Evolutionary conservation across 2,329 filamentous ascomycete genomes (phyloP), one percentile per base, ranked within the genome.

Genomic region (Epichloe brachyelytri): DNA sequence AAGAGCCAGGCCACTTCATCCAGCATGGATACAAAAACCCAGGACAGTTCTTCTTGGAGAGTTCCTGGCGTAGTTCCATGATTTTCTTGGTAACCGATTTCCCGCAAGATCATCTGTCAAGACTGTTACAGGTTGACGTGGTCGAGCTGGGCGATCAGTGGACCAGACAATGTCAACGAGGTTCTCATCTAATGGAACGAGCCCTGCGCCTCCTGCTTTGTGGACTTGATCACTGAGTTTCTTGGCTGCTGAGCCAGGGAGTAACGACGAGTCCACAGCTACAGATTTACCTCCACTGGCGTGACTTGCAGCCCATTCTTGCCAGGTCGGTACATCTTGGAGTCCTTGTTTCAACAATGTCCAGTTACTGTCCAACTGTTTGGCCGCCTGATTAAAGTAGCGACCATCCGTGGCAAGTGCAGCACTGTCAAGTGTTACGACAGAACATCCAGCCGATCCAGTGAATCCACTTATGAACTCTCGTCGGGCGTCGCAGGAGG

Each of bases 1-100:
- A 96, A 96, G n/a, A 98, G 76, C 93, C 93, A 98, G 11, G 93
- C 93, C 60, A 96, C 82, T 68, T 98, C 93, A 62, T 98, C 93
- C 43, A 98, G 79, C 83, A 94, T 90, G 5, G 90, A 96, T 44
- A 97, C 80, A 46, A 97, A 82, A 97, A 88, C 1, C 88, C 91
- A 17, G 83, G 78, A 5, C 83, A 85, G 63, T 93, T 93, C 71
- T 87, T 94, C 74, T 93, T 95, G 54, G 87, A 83, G 15, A 98
- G 72, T 59, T 96, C 90, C 65, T 91, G 90, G n/a, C 90, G 82
- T 51, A 98, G 71, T 44, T 95, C 89, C 22, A 79, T 75, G 8
- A 98, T 78, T 69, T 98, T 98, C 44, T 85, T 78, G 59, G 83
- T 77, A 58, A 88, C 88, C 50, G 82, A 77, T 66, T 93, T 95